Evolutionary conservation across 1,139 yeast species (phyloP), one percentile per base, ranked within the genome.

Genomic region (Scheffersomyces segobiensis): DNA sequence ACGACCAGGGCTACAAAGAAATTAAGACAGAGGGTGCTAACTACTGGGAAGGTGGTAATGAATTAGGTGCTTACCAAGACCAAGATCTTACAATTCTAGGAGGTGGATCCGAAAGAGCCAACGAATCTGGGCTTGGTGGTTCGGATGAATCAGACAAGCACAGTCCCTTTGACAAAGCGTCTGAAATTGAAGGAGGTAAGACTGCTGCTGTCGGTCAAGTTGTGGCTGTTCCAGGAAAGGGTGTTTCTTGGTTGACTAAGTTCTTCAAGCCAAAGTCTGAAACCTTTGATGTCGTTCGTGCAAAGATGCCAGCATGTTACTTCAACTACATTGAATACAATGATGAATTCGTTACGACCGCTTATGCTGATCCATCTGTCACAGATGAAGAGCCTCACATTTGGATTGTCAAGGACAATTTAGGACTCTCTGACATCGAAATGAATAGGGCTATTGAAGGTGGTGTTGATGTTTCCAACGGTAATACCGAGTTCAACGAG

Each of bases 341-440:
- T 58, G 72, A 75, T 6, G 81, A 76, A 26, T 80, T 79, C 65
- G 65, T 78, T 49, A 69, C 71, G 59, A 74, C 67, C 59, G 96
- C 97, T 5, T 89, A 87, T 67, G 83, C 85, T 54, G 86, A 86
- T 68, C 93, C 93, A 21, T 83, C 82, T 57, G 87, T 89, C 47
- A 76, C 76, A 24, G 88, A 85, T 52, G 81, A 79, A 46, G 87
- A 83, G 63, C 91, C 92, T 18, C 83, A 83, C 52, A 79, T 88
- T 55, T 89, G 96, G 96, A 77, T 88, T 62, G 86, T 89, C 51
- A 79, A 74, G 61, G 96, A 89, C 71, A 82, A 85, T 32, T 76
- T 88, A 84, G 95, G 95, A 21, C 80, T 89, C 52, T 84, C 91
- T 3, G 82, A 80, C 57, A 80, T 82, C 59, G 87, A 86, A 69